These are phyloP conservation scores for Ustilago cynodontis DNA, from an alignment of 1,284 basidiomycete genomes.

Conservation along the genomic window DNA sequence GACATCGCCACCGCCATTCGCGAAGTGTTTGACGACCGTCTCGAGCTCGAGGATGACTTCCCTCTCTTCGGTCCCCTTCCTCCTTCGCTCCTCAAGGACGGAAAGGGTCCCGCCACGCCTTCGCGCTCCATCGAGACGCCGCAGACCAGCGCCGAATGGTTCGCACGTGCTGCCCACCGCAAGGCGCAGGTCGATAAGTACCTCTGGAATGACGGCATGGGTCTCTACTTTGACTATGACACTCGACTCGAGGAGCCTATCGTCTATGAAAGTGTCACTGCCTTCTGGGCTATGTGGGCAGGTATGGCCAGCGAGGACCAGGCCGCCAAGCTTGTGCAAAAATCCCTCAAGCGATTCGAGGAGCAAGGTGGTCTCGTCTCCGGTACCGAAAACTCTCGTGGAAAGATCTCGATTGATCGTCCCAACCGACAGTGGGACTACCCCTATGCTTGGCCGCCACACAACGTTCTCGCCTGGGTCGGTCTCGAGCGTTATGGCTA, in stretches of 20 bases:
- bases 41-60: slow-evolving; percentile 93
- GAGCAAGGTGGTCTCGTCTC: slow-evolving; percentile 95
- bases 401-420: slow-evolving; percentile 91
- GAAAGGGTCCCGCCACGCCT: slow-evolving; percentile 68
- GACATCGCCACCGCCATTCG: slow-evolving; percentile 78
- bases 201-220: slow-evolving; percentile 94
- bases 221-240: slow-evolving; percentile 96
- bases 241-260: slow-evolving; percentile 89
- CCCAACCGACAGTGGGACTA: slow-evolving; percentile 97
- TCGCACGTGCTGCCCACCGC: slow-evolving; percentile 63
- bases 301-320: slow-evolving; percentile 95
- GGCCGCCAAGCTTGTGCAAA: slow-evolving; percentile 87
- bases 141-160: slow-evolving; percentile 66
- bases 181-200: slow-evolving; percentile 87
- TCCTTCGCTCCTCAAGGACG: slow-evolving; percentile 42
- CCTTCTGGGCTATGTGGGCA: slow-evolving; percentile 97
- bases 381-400: slow-evolving; percentile 95
- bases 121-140: slow-evolving; percentile 76
- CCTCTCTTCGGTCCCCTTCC: slow-evolving; percentile 53
- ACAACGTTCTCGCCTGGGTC: slow-evolving; percentile 84
- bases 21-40: slow-evolving; percentile 90
- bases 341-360: slow-evolving; percentile 93
- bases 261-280: slow-evolving; percentile 93
- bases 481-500: slow-evolving; percentile 96
- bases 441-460: slow-evolving; percentile 81